Conservation (phyloP, 768 basidiomycete species). For the Macrolepiota fuliginosa region DNA sequence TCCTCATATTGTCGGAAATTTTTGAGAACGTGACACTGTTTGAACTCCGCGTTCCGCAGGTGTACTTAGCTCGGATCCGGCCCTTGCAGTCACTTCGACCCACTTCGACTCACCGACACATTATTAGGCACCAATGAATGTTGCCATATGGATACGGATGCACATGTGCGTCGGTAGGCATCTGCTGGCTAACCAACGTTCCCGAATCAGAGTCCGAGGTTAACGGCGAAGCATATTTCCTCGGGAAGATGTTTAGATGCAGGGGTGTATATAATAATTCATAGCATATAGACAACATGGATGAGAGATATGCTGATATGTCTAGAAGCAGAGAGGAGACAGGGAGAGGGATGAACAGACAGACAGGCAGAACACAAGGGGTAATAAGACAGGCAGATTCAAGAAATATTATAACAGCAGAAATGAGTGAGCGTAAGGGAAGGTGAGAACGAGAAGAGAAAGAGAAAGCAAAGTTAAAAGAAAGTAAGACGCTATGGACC, state of each 20-base stretch:
- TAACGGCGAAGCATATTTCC: not conserved
- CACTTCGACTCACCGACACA: no score
- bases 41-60: not conserved
- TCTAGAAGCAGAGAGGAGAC: not conserved
- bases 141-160: no score
- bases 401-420: conserved; percentile 6
- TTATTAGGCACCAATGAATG: no score
- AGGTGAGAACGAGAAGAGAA: not conserved
- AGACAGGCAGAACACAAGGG: not conserved
- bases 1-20: not conserved
- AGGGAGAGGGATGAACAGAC: not conserved
- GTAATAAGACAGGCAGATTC: conserved; percentile 7
- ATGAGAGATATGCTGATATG: conserved; percentile 6
- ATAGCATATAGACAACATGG: conserved; percentile 12
- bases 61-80: no score
- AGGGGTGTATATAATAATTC: not conserved
- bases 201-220: not conserved
- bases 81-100: no score
- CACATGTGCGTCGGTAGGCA: not conserved
- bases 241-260: no score
- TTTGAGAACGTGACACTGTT: not conserved
- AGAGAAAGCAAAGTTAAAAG: not conserved
- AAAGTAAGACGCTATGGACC: not conserved
- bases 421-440: not conserved
- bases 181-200: not conserved